Conservation (phyloP, 768 basidiomycete species). For the Termitomyces sp. region DNA sequence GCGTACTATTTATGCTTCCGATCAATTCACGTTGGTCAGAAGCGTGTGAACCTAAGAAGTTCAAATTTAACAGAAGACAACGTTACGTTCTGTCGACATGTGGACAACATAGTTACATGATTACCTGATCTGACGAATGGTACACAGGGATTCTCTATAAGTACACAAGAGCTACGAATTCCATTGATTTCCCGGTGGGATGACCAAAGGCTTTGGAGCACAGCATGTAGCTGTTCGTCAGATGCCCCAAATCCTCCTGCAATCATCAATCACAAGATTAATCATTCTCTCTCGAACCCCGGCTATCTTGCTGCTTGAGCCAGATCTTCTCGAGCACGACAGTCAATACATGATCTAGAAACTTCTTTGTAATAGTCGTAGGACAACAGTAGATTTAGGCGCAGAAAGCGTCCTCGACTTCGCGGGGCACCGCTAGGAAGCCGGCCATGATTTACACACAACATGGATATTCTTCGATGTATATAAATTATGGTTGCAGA, state of each 20-base stretch:
- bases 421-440: not conserved
- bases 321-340: not conserved
- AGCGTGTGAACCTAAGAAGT: not conserved
- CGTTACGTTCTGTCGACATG: too few species aligned
- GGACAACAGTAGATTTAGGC: not conserved
- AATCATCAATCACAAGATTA: not conserved
- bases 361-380: not conserved
- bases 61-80: too few species aligned
- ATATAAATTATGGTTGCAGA: too few species aligned
- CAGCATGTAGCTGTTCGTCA: not conserved
- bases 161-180: too few species aligned
- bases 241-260: not conserved
- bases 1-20: conserved; percentile 7
- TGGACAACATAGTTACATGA: too few species aligned
- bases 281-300: not conserved
- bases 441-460: too few species aligned
- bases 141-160: too few species aligned
- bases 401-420: not conserved
- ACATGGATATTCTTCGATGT: too few species aligned
- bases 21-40: not conserved
- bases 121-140: too few species aligned
- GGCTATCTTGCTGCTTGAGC: not conserved
- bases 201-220: not conserved
- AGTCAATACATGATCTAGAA: not conserved
- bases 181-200: too few species aligned